phyloP scores from a whole-genome alignment of 225 moss, liverwort and hornwort genomes.

The Climacium dendroides region DNA sequence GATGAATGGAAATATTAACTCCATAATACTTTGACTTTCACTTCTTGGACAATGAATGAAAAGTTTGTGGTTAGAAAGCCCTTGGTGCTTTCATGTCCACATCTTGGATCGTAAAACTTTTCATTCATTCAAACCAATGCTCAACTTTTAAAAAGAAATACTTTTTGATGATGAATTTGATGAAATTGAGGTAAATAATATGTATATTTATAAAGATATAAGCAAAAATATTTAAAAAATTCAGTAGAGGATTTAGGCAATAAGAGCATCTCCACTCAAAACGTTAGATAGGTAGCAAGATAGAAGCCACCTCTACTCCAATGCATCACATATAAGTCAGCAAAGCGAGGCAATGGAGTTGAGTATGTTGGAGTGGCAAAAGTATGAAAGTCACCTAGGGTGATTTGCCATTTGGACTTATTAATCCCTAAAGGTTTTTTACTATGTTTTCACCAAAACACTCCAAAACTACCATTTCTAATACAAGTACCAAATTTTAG shows the following conservation, averaged over 20 bases:
- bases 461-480: too few species aligned
- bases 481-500: too few species aligned
- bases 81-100: too few species aligned
- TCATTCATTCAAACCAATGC: neutral
- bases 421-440: too few species aligned
- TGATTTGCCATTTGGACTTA: fast-evolving
- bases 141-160: neutral
- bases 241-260: neutral
- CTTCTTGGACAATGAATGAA: neutral
- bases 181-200: neutral
- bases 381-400: neutral
- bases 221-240: neutral
- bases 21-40: fast-evolving
- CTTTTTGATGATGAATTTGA: neutral
- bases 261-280: neutral
- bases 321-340: fast-evolving
- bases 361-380: neutral
- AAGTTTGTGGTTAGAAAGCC: fast-evolving
- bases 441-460: too few species aligned
- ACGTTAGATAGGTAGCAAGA: fast-evolving
- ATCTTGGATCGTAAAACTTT: too few species aligned
- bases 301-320: too few species aligned
- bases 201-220: neutral
- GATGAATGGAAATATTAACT: neutral
- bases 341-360: neutral